Evolutionary conservation across 2,329 filamentous ascomycete genomes (phyloP).

Genomic region (Ilyonectria sp.): DNA sequence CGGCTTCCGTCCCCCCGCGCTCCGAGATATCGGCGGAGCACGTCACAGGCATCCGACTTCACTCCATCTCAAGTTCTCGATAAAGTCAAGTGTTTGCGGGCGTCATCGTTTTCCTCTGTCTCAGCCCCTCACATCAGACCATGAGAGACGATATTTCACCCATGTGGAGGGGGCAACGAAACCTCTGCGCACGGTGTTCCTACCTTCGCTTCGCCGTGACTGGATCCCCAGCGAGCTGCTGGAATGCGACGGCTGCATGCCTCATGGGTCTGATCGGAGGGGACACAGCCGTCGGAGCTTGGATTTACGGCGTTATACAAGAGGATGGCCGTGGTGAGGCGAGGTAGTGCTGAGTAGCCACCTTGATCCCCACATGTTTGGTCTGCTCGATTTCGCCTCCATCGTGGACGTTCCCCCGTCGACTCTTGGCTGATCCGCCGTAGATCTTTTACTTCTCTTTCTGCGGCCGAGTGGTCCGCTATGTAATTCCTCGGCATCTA

Average conservation of each 20-base stretch:
- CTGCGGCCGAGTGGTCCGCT: slow-evolving; percentile 8
- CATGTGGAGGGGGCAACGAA: neutral
- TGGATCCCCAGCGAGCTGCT: slow-evolving; percentile 21
- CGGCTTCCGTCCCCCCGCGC: neutral
- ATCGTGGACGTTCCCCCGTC: slow-evolving; percentile 13
- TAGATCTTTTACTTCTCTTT: slow-evolving; percentile 4
- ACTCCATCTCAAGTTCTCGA: neutral
- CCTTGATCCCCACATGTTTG: neutral
- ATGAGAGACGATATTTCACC: neutral
- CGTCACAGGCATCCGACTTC: neutral
- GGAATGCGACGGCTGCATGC: slow-evolving; percentile 41
- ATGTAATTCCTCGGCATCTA: slow-evolving; percentile 14
- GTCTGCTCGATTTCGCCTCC: neutral
- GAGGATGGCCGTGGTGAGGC: neutral
- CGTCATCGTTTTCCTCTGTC: neutral
- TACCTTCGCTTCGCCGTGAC: slow-evolving; percentile 13
- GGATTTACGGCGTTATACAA: no score
- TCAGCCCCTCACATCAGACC: neutral
- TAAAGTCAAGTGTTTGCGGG: neutral
- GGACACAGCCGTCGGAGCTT: slow-evolving; percentile 15
- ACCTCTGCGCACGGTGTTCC: slow-evolving; percentile 7
- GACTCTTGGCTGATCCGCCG: neutral
- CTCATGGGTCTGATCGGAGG: neutral
- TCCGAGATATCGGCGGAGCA: neutral
- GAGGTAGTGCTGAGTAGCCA: neutral